Evolutionary conservation across 2,329 filamentous ascomycete genomes (phyloP).

Genomic region (Epichloe coenophiala): DNA sequence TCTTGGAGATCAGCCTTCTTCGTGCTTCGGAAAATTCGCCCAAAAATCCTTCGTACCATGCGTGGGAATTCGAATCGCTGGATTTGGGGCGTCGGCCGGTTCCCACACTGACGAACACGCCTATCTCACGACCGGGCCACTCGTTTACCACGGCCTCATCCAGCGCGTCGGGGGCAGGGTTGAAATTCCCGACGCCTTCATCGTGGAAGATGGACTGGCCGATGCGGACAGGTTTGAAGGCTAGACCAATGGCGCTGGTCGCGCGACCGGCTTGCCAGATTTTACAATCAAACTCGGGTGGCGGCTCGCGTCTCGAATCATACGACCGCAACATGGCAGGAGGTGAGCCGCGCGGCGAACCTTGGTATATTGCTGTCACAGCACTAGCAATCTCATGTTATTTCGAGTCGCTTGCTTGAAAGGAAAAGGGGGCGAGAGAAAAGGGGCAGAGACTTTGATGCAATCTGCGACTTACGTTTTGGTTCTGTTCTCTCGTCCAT

Average conservation of each 20-base stretch:
- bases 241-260: slow-evolving; percentile 80
- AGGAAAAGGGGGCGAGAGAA: neutral
- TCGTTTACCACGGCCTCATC: slow-evolving; percentile 88
- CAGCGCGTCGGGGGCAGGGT: slow-evolving; percentile 70
- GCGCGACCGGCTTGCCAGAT: slow-evolving; percentile 96
- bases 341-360: slow-evolving; percentile 53
- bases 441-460: neutral
- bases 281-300: slow-evolving; percentile 83
- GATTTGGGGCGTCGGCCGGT: slow-evolving; percentile 66
- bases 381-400: slow-evolving; percentile 39
- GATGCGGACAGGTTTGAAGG: slow-evolving; percentile 91
- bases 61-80: slow-evolving; percentile 55
- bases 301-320: slow-evolving; percentile 81
- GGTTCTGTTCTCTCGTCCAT: slow-evolving; percentile 69
- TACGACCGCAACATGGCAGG: slow-evolving; percentile 79
- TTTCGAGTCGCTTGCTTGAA: neutral
- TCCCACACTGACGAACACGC: slow-evolving; percentile 86
- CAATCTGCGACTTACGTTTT: slow-evolving; percentile 58
- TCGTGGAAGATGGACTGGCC: slow-evolving; percentile 91
- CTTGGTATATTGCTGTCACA: slow-evolving; percentile 83
- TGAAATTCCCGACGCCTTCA: slow-evolving; percentile 83
- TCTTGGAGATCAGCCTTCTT: slow-evolving; percentile 72
- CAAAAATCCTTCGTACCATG: slow-evolving; percentile 91
- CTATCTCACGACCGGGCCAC: slow-evolving; percentile 87
- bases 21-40: slow-evolving; percentile 88